Base-by-base conservation (phyloP, 2,329 filamentous ascomycete species). In the Tolypocladium inflatum region DNA sequence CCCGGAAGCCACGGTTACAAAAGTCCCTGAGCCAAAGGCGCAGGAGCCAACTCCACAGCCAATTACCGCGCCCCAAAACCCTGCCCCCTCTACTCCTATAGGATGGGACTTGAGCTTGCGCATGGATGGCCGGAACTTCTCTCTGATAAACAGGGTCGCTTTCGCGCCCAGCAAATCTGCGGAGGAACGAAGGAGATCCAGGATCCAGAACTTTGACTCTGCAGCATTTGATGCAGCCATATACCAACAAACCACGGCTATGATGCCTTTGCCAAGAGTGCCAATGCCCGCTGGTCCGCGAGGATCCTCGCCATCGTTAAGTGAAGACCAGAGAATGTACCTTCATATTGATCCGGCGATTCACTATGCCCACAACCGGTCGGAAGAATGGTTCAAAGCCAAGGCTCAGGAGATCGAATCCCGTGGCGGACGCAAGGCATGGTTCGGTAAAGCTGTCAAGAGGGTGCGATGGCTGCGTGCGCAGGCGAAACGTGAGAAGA, bases 321-420 rank as follows among this genome's bases (percentile, higher is more conserved):
- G 50, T 26, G 58, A 65, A 55, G 63, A 70, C 35, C 66, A 70
- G 35, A 72, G 71, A 30, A 61, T 73, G 7, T 84, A 75, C 61
- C 68, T 74, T 1, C 70, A 75, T 54, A 71, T 82, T 3, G 78
- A 86, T 64, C 82, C 81, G 0, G 75, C 76, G 1, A 72, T 78
- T 2, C 78, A 81, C 55, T 78, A 75, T 68, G 73, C 73, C 1
- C 73, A 76, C 51, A 69, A 69, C 2, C 73, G 73, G 51, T 73
- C 78, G 0, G 64, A 74, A 4, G 68, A 70, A 21, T 84, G 81
- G 80, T 70, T 76, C 55, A 66, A 63, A 17, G 66, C 68, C 19
- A 85, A 84, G 60, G 71, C 75, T 39, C 64, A 66, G 1, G 81
- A 85, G 58, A 83, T 85, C 37, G 64, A 69, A 43, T 67, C 66